These are phyloP conservation scores for Fusarium coicis DNA, from an alignment of 2,329 filamentous ascomycete genomes.

Conservation along the genomic window DNA sequence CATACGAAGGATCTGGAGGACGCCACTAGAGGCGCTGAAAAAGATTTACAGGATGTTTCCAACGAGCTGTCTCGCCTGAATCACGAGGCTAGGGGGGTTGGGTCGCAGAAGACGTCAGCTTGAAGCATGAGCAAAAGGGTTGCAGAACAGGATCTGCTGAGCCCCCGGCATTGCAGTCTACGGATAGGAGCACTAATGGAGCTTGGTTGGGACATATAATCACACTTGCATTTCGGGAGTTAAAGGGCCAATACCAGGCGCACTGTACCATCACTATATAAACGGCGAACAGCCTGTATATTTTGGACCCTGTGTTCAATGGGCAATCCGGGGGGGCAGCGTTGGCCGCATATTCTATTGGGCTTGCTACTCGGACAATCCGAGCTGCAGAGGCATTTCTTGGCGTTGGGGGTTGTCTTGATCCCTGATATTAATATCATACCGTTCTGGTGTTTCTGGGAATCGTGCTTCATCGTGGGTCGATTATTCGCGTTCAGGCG, in stretches of 20 bases:
- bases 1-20: conserved; percentile 44
- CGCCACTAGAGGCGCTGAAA: conserved; percentile 37
- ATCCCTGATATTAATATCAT: not conserved
- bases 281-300: conserved; percentile 17
- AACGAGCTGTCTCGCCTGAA: conserved; percentile 25
- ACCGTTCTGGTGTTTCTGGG: not conserved
- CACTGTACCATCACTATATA: conserved; percentile 39
- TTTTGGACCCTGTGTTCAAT: conserved; percentile 7
- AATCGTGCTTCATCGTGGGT: not conserved
- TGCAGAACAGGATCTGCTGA: conserved; percentile 40
- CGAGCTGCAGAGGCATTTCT: not conserved
- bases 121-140: conserved; percentile 28
- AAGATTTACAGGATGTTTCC: conserved; percentile 24
- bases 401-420: conserved; percentile 17
- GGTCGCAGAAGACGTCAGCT: conserved; percentile 20
- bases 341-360: conserved; percentile 3
- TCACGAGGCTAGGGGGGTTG: conserved; percentile 10
- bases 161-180: conserved; percentile 30
- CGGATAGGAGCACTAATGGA: conserved; percentile 40
- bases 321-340: not conserved
- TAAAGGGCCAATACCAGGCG: conserved; percentile 37
- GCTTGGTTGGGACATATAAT: conserved; percentile 36
- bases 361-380: conserved; percentile 3
- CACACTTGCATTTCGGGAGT: conserved; percentile 40
- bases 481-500: not conserved